phyloP scores from a whole-genome alignment of 306 rosid genomes.

The Fragaria iinumae region DNA sequence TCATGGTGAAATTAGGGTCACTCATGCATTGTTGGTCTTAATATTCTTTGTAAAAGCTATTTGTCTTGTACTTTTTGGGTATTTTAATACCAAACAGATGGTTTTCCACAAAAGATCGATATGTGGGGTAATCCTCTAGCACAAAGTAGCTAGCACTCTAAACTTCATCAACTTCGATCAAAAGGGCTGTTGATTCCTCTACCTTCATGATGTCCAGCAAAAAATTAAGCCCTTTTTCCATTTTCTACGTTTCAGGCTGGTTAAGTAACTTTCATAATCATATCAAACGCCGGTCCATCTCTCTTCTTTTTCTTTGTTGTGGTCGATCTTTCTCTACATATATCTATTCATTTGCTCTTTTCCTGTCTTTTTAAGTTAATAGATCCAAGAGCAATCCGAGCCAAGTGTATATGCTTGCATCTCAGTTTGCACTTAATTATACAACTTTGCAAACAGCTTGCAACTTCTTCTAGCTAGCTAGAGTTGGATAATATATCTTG shows the following conservation, averaged over 20 bases:
- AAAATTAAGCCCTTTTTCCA: conserved; percentile 24
- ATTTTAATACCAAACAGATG: conserved; percentile 32
- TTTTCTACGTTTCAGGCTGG: background rate
- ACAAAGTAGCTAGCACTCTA: conserved; percentile 24
- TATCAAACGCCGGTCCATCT: background rate
- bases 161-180: conserved; percentile 37
- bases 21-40: conserved; percentile 27
- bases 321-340: background rate
- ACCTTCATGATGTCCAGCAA: conserved; percentile 40
- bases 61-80: conserved; percentile 22
- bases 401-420: background rate
- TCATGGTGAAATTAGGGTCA: conserved; percentile 27
- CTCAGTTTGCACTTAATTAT: background rate
- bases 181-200: conserved; percentile 44
- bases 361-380: background rate
- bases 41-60: conserved; percentile 23
- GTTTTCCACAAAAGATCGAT: conserved; percentile 25
- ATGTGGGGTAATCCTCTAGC: conserved; percentile 24
- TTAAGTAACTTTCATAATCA: background rate
- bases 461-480: too few species aligned
- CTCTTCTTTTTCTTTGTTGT: background rate
- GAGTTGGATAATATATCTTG: background rate
- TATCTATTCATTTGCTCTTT: background rate
- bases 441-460: too few species aligned
- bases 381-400: background rate